A percentile compares a stretch with the other conserved stretches of the same genome.
Conservation (phyloP, 139 green algal species). For the Edaphochlamys debaryana region DNA sequence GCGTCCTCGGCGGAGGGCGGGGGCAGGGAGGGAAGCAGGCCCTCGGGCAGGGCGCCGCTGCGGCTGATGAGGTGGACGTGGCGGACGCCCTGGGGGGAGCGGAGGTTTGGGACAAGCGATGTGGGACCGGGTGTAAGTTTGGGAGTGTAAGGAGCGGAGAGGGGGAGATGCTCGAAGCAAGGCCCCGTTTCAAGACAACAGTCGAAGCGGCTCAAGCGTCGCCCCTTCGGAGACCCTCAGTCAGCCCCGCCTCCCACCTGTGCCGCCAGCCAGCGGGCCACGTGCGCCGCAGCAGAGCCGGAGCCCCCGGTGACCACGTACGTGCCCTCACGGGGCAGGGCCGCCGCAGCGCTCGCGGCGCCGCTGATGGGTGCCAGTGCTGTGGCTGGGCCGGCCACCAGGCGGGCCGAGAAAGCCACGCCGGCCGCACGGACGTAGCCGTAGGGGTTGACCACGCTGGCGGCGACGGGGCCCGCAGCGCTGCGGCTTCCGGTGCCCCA, state of each 20-base stretch:
- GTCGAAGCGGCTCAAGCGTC: no score
- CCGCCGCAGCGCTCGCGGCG: neutral
- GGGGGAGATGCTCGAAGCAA: no score
- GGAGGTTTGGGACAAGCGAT: no score
- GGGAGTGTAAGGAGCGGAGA: no score
- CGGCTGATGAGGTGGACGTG: constrained; percentile 61
- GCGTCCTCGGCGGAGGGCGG: neutral
- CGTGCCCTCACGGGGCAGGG: constrained; percentile 33
- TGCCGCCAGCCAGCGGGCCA: constrained; percentile 52
- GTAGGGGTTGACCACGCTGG: constrained; percentile 6
- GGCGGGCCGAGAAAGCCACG: constrained; percentile 28
- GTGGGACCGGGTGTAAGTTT: no score
- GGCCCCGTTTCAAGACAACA: no score
- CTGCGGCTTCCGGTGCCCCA: no score
- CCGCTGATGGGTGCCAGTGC: neutral
- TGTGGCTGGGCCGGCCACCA: constrained; percentile 1
- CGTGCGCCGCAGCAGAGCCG: constrained; percentile 46
- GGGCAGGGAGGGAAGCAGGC: neutral
- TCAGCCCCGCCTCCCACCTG: no score
- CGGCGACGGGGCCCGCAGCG: no score
- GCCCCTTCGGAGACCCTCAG: no score
- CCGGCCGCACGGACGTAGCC: neutral
- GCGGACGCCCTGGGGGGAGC: neutral
- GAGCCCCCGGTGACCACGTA: constrained; percentile 60
- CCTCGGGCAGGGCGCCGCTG: constrained; percentile 29